Percentiles rank a stretch among this genome's conserved stretches.
Conservation (phyloP, 2,329 filamentous ascomycete species). For the Aspergillus japonicus region DNA sequence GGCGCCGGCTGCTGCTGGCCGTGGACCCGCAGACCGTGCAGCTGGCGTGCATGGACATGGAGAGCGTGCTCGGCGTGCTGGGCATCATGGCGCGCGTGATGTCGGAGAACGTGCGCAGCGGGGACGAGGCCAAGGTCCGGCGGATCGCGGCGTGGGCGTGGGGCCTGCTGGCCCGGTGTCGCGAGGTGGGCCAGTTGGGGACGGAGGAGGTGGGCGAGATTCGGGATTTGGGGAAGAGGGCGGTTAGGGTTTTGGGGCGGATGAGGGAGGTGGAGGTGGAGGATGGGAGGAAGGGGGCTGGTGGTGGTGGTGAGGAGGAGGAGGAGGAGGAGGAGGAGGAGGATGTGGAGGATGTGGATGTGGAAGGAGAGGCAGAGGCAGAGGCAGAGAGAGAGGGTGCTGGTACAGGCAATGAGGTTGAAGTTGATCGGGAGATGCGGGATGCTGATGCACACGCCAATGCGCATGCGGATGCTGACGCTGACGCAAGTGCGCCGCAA, state of each 20-base stretch:
- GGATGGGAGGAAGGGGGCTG: slow-evolving; percentile 26
- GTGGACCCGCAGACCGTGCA: slow-evolving; percentile 51
- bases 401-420: neutral
- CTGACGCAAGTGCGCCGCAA: neutral
- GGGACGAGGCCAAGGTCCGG: slow-evolving; percentile 59
- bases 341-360: neutral
- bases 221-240: slow-evolving; percentile 75
- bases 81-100: slow-evolving; percentile 59
- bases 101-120: slow-evolving; percentile 61
- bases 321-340: slow-evolving; percentile 13
- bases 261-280: slow-evolving; percentile 48
- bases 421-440: neutral
- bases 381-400: neutral
- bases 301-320: slow-evolving; percentile 26
- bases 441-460: slow-evolving; percentile 7
- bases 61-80: slow-evolving; percentile 65
- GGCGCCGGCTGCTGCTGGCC: slow-evolving; percentile 41
- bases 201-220: slow-evolving; percentile 74
- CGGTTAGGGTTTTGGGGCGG: slow-evolving; percentile 52
- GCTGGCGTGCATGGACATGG: slow-evolving; percentile 56
- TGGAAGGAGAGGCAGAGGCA: neutral
- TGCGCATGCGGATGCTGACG: slow-evolving; percentile 15
- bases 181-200: slow-evolving; percentile 71
- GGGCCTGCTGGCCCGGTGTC: slow-evolving; percentile 73
- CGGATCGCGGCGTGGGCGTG: slow-evolving; percentile 81